Evolutionary conservation across 495 filamentous ascomycete species (phyloP), one percentile per base, ranked within the genome.

Genomic region (Penicillium roqueforti): DNA sequence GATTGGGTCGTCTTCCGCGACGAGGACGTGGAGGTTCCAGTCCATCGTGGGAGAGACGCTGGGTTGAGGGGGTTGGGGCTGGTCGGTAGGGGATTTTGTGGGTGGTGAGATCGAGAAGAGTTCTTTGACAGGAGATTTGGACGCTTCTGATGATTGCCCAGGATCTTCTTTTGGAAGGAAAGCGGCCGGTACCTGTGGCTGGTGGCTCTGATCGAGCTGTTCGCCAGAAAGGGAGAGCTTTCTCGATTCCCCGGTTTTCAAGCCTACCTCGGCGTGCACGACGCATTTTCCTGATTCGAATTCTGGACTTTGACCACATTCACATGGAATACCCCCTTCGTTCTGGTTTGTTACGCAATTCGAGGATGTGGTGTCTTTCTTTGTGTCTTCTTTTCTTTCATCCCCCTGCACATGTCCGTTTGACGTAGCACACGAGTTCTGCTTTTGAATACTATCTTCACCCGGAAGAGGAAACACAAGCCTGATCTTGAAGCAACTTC

Each of bases 1-100:
- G 55, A 95, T 81, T 0, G 91, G 90, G 58, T 96, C 91, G 59
- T 96, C 91, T 60, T 96, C 91, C 1, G 91, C 91, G 25, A 95
- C 80, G 20, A 95, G 75, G 6, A 92, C 79, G 16, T 76, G 79
- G 28, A 91, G 72, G 44, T 74, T 60, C 25, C 55, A 53, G 29
- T 16, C 47, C 48, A 36, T 52, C 1, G 32, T 11, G 8, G 40
- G 23, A 3, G 46, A n/a, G 22, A 8, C 20, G n/a, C 19, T 20
- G 11, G 32, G 4, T 18, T n/a, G 39, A 11, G 10, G 42, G 18
- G 8, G 6, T 34, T 29, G 32, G 28, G 44, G 5, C 6, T 47
- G 11, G 23, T 43, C 11, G 6, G 36, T 16, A 26, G 16, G 37
- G 19, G 31, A 14, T 22, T 11, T 19, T 5, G 26, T 43, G 25